A percentile compares a stretch with the other conserved stretches of the same genome.
phyloP scores from a whole-genome alignment of 768 basidiomycete species.

The Agaricus blazei region DNA sequence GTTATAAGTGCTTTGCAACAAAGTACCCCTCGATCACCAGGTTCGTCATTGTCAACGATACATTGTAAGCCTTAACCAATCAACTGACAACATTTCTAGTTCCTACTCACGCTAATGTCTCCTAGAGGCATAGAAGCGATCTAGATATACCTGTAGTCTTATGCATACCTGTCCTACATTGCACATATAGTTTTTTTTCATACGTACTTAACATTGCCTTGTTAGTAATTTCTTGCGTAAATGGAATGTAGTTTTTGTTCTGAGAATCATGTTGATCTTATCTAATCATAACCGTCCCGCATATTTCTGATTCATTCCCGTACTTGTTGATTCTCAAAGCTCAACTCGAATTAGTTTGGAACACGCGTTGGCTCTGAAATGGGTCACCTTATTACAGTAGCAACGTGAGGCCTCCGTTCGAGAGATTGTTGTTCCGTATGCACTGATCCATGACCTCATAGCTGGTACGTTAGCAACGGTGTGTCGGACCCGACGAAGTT shows the following conservation, averaged over 20 bases:
- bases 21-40: conserved; percentile 49
- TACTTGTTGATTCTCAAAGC: not conserved
- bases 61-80: not conserved
- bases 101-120: conserved; percentile 30
- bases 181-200: conserved; percentile 5
- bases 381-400: conserved; percentile 85
- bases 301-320: not conserved
- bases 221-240: not conserved
- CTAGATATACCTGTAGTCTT: conserved; percentile 6
- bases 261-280: too few relatives aligned
- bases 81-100: conserved; percentile 17
- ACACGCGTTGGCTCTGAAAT: conserved; percentile 26
- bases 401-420: conserved; percentile 54
- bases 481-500: not conserved
- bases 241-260: not conserved
- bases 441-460: conserved; percentile 10
- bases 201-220: not conserved
- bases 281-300: not conserved
- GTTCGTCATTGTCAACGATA: conserved; percentile 31
- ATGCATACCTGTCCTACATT: conserved; percentile 3
- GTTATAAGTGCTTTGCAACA: conserved; percentile 56
- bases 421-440: not conserved
- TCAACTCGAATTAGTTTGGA: not conserved
- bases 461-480: conserved; percentile 20
- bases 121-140: conserved; percentile 11